Evolutionary conservation across 2,329 filamentous ascomycete species (phyloP).

Genomic region (Aspergillus tubingensis): DNA sequence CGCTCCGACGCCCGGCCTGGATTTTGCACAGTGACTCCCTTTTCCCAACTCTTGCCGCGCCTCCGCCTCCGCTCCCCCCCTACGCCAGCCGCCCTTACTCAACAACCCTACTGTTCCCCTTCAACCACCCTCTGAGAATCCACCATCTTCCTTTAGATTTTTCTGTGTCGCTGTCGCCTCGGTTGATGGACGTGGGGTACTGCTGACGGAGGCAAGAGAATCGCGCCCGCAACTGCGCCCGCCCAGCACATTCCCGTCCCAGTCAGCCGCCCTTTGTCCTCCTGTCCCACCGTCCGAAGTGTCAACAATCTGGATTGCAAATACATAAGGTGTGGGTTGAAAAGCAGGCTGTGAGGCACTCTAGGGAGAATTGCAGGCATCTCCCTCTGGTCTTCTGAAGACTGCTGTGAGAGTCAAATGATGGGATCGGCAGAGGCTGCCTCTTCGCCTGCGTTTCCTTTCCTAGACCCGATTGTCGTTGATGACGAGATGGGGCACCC

Average conservation of each 20-base stretch:
- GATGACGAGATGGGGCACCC: slow-evolving; percentile 47
- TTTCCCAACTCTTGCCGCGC: slow-evolving; percentile 16
- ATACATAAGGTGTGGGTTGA: not conserved
- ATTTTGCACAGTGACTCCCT: slow-evolving; percentile 14
- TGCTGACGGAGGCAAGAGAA: slow-evolving; percentile 3
- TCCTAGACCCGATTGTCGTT: slow-evolving; percentile 44
- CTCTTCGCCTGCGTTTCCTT: slow-evolving; percentile 41
- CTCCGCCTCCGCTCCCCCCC: slow-evolving; percentile 16
- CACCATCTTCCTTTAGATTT: not conserved
- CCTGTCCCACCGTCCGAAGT: not conserved
- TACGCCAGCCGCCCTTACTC: slow-evolving; percentile 16
- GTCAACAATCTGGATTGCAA: not conserved
- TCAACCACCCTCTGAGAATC: not conserved
- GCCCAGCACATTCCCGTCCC: not conserved
- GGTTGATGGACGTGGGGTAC: not conserved
- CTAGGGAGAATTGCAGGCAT: slow-evolving; percentile 12
- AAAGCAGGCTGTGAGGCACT: slow-evolving; percentile 10
- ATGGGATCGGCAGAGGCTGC: slow-evolving; percentile 40
- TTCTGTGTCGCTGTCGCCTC: not conserved
- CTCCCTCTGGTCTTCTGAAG: slow-evolving; percentile 11
- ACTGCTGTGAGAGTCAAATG: slow-evolving; percentile 21
- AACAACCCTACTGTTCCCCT: slow-evolving; percentile 12
- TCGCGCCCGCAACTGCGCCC: slow-evolving; percentile 6
- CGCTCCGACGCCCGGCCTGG: slow-evolving; percentile 13
- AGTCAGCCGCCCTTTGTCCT: not conserved